Evolutionary conservation across 2,329 filamentous ascomycete species (phyloP), one percentile per base, ranked within the genome.

Genomic region (Cercospora brassicicola): DNA sequence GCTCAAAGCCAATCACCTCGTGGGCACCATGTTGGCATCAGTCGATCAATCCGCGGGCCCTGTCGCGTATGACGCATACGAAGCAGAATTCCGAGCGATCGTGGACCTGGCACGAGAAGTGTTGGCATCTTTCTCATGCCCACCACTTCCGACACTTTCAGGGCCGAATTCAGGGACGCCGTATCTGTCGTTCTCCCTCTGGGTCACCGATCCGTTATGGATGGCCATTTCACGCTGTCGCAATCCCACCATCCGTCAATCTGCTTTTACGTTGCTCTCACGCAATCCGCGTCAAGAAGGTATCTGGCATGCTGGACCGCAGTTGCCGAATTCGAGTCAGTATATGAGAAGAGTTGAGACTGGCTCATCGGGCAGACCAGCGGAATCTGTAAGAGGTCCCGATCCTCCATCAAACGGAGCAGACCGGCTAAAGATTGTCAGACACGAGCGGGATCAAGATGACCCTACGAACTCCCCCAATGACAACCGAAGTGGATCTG

Each of bases 191-290:
- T 77, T 77, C 65, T 75, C 73, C 1, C 66, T 77, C 13, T 77
- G 76, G 76, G 76, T 77, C n/a, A 77, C 76, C 2, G 76, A 77
- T 65, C 76, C 75, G 5, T 67, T 77, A 15, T 77, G 76, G 76
- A 77, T 77, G 76, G 75, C 73, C 30, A 75, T 77, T 53, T 76
- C 74, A 15, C 72, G 76, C 18, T 77, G 76, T 59, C 72, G 75
- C 20, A 75, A 76, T 26, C 73, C 76, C 7, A 72, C 71, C 8
- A 76, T 77, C 30, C 73, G 76, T 11, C 76, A 77, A 55, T 73
- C 75, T 33, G 76, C 76, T 18, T 77, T 77, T 67, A 74, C 73
- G n/a, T 66, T 77, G 26, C 70, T 77, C 10, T 74, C 73, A 9
- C 72, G 76, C 56, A 76, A 77, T 57, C 76, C 76, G 30, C 69